Evolutionary conservation across 1,139 yeast genomes (phyloP).

Genomic region (Groenewaldozyma auringiensis): DNA sequence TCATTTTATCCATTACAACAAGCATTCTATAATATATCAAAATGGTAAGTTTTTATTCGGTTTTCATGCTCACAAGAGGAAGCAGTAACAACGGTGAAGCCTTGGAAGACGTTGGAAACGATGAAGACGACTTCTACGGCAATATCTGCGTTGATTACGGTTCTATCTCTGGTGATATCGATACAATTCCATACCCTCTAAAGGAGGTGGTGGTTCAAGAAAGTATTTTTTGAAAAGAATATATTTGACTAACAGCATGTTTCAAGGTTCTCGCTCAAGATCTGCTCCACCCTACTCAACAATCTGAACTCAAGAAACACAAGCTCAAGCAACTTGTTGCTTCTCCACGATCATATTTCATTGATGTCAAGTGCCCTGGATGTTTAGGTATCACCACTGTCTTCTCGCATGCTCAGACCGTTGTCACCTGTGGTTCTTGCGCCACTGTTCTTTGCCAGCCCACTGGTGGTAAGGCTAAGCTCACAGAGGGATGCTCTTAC

Average conservation of each 20-base stretch:
- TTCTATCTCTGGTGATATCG: too few relatives aligned
- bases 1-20: not conserved
- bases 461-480: slow-evolving; percentile 99
- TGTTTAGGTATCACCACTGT: slow-evolving; percentile 98
- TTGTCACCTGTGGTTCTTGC: slow-evolving; percentile 98
- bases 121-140: too few relatives aligned
- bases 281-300: slow-evolving; percentile 95
- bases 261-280: slow-evolving; percentile 86
- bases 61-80: not conserved
- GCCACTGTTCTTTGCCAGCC: slow-evolving; percentile 98
- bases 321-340: slow-evolving; percentile 96
- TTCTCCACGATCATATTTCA: slow-evolving; percentile 97
- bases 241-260: not conserved
- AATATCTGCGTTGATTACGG: too few relatives aligned
- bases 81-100: not conserved
- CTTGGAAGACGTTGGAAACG: not conserved
- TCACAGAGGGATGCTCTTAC: slow-evolving; percentile 99
- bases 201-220: too few relatives aligned
- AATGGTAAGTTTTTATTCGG: not conserved
- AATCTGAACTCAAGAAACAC: slow-evolving; percentile 94
- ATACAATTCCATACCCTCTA: too few relatives aligned
- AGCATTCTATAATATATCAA: not conserved
- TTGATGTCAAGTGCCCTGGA: slow-evolving; percentile 99
- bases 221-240: not conserved
- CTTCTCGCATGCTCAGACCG: slow-evolving; percentile 99